A percentile compares a stretch with the other conserved stretches of the same genome.
Conservation (phyloP, 306 rosid genomes). For the Cucurbita pepo region DNA sequence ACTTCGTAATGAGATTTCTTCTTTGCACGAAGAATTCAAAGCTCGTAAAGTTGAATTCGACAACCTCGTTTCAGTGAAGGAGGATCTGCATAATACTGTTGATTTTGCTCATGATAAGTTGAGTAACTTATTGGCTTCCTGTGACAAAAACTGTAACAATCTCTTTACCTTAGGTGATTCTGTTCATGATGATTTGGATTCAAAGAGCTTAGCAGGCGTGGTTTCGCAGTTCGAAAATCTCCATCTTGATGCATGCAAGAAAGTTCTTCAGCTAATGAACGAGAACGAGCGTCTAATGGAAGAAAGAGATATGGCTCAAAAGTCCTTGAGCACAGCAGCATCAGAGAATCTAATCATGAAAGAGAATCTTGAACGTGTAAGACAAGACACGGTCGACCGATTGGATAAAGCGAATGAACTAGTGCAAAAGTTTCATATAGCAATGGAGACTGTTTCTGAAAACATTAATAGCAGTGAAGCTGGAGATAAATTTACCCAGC, state of each 20-base stretch:
- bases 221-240: conserved; percentile 50
- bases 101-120: conserved; percentile 28
- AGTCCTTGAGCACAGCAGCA: conserved; percentile 33
- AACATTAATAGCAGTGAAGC: conserved; percentile 35
- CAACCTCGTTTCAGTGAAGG: conserved; percentile 39
- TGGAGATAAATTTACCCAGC: conserved; percentile 45
- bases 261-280: conserved; percentile 43
- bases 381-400: conserved; percentile 26
- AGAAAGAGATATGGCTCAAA: conserved; percentile 40
- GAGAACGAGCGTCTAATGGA: conserved; percentile 39
- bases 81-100: conserved; percentile 39
- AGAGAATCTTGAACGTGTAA: conserved; percentile 39
- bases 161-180: conserved; percentile 25
- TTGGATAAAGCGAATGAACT: conserved; percentile 33
- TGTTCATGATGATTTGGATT: conserved; percentile 26
- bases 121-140: conserved; percentile 39
- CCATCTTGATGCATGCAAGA: conserved; percentile 33
- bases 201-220: conserved; percentile 29
- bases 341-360: conserved; percentile 44
- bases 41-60: conserved; percentile 32
- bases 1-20: conserved; percentile 34
- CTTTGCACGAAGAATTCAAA: conserved; percentile 51
- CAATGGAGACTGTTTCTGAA: conserved; percentile 46
- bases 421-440: conserved; percentile 53
- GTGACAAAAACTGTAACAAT: conserved; percentile 19